Evolutionary conservation across 2,329 filamentous ascomycete species (phyloP), one percentile per base, ranked within the genome.

Genomic region (Diaporthe australafricana): DNA sequence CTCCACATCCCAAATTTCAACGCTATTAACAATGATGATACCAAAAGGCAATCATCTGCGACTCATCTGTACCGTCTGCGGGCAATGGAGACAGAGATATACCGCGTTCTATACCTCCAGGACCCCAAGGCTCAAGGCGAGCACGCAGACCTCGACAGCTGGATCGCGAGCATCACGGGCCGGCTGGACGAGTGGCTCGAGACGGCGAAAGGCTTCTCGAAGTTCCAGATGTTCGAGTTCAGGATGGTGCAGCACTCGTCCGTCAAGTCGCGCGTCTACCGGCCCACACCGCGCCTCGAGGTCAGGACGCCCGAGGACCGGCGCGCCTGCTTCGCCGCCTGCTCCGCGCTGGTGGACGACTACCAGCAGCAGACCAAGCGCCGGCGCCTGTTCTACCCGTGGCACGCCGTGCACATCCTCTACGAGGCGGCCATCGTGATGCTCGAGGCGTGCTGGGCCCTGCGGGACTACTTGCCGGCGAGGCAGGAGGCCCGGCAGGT

Each of bases 131-230:
- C 68, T 35, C 45, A 65, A 22, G 56, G 30, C 7, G 55, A 62
- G 11, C 30, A 22, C 11, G 22, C 35, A 12, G 32, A 65, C 27
- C 47, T 70, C 38, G 56, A 65, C 38, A 9, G 20, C 4, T 70
- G 68, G 68, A 42, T 70, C 9, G 38, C 14, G 74, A 79, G 79
- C 71, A 77, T 81, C 27, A 81, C 80, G 12, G 78, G 78, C 50
- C 74, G 76, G 38, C 78, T 80, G 5, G 68, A 70, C 7, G 55
- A 70, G 32, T 70, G 68, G 68, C 52, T 70, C 0, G 68, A 70
- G 38, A 65, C 55, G 5, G 55, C 68, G 3, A 45, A 52, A 22
- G 55, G 56, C 16, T 70, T 70, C 30, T 65, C 55, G 2, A 70
- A 65, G 11, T 70, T 40, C 45, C 68, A 70, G n/a, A 70, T 70